A percentile compares a stretch with the other conserved stretches of the same genome.
phyloP scores from a whole-genome alignment of 2,329 filamentous ascomycete genomes.

The Pseudogymnoascus sp. region DNA sequence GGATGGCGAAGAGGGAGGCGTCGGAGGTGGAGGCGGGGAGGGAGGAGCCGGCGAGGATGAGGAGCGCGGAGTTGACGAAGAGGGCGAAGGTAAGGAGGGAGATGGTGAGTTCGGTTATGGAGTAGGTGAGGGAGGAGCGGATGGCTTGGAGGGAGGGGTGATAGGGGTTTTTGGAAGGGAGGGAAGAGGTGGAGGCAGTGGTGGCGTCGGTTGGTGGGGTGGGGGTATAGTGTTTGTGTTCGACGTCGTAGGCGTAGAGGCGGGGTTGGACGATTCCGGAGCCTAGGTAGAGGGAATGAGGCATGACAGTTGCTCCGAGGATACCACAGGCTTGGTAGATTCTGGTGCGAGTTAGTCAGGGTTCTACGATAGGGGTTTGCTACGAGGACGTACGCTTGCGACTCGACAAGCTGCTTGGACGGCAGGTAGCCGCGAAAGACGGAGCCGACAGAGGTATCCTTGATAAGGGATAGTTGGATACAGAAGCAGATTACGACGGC shows the following conservation, averaged over 20 bases:
- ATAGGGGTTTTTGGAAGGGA: slow-evolving; percentile 50
- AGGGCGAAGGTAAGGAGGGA: slow-evolving; percentile 76
- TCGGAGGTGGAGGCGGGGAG: slow-evolving; percentile 54
- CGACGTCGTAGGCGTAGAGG: slow-evolving; percentile 54
- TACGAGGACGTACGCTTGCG: slow-evolving; percentile 38
- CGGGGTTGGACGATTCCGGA: slow-evolving; percentile 62
- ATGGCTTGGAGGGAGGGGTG: slow-evolving; percentile 67
- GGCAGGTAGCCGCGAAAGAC: slow-evolving; percentile 61
- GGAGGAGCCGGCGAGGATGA: slow-evolving; percentile 73
- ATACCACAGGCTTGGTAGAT: slow-evolving; percentile 69
- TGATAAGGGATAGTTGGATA: slow-evolving; percentile 58
- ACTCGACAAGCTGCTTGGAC: slow-evolving; percentile 49
- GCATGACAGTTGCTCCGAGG: slow-evolving; percentile 68
- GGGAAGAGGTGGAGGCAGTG: slow-evolving; percentile 21
- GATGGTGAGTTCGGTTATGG: slow-evolving; percentile 60
- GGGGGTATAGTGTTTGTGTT: slow-evolving; percentile 43
- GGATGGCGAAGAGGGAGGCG: slow-evolving; percentile 78
- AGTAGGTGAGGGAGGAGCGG: slow-evolving; percentile 64
- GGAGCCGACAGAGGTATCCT: slow-evolving; percentile 45
- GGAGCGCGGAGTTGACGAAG: slow-evolving; percentile 75
- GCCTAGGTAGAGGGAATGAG: slow-evolving; percentile 60
- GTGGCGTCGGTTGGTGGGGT: slow-evolving; percentile 21
- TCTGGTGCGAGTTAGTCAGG: slow-evolving; percentile 19
- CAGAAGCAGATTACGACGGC: slow-evolving; percentile 64
- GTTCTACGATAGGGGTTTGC: neutral